Percentiles rank a stretch among this genome's conserved stretches.
These are phyloP conservation scores for Apiospora koreana DNA, from an alignment of 2,329 filamentous ascomycete genomes.

Conservation along the genomic window DNA sequence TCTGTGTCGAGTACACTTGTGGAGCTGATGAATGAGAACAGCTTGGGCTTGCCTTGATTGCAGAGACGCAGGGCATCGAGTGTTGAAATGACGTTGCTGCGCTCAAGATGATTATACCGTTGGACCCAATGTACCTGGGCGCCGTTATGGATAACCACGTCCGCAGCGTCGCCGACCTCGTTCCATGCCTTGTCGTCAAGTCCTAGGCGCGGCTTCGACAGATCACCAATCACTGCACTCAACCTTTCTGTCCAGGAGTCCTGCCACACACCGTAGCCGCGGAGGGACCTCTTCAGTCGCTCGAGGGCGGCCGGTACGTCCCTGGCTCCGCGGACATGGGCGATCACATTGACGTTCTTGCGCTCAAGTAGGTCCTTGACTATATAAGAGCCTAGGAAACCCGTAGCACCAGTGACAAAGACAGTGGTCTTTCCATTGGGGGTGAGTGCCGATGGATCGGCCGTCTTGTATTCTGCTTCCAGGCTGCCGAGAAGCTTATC, in stretches of 20 bases:
- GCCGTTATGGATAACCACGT: slow-evolving; percentile 81
- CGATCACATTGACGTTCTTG: slow-evolving; percentile 63
- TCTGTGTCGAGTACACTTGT: slow-evolving; percentile 82
- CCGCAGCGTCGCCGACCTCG: slow-evolving; percentile 63
- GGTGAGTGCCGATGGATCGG: slow-evolving; percentile 20
- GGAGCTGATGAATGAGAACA: slow-evolving; percentile 79
- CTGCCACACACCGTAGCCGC: slow-evolving; percentile 80
- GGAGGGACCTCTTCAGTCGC: slow-evolving; percentile 66
- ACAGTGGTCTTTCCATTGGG: slow-evolving; percentile 50
- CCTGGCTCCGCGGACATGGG: slow-evolving; percentile 71
- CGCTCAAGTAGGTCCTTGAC: slow-evolving; percentile 72
- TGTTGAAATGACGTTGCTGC: slow-evolving; percentile 78
- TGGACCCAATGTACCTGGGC: slow-evolving; percentile 81
- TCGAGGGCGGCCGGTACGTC: slow-evolving; percentile 59
- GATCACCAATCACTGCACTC: slow-evolving; percentile 70
- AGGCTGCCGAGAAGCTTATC: slow-evolving; percentile 45
- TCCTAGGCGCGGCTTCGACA: slow-evolving; percentile 73
- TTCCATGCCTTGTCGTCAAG: slow-evolving; percentile 68
- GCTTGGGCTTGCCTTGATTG: slow-evolving; percentile 74
- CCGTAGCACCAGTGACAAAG: slow-evolving; percentile 86
- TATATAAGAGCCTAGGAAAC: slow-evolving; percentile 84
- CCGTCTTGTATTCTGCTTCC: slow-evolving; percentile 37
- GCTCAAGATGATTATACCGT: slow-evolving; percentile 69
- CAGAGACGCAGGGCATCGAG: slow-evolving; percentile 77
- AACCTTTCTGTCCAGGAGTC: slow-evolving; percentile 67